Conservation (phyloP, 163 green algal species). For the Volvox carteri region DNA sequence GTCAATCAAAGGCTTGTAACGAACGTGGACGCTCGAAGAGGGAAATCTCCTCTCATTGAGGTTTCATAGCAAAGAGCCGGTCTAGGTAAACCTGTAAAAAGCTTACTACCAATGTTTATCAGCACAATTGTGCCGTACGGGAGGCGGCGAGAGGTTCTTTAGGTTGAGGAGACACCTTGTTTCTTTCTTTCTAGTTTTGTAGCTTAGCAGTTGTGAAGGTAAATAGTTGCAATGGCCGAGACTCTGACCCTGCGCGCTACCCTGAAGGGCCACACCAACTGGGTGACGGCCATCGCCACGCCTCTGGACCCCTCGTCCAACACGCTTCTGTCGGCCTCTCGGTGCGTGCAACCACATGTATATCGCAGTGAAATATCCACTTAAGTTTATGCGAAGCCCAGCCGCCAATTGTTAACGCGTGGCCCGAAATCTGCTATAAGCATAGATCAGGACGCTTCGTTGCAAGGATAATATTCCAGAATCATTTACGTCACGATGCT, state of each 20-base stretch:
- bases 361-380: too few relatives aligned
- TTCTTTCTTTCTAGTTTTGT: not conserved
- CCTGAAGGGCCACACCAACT: constrained; percentile 90
- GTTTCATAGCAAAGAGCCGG: too few relatives aligned
- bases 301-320: constrained; percentile 96
- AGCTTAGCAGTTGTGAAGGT: constrained; percentile 30
- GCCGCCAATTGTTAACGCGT: too few relatives aligned
- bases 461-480: not conserved
- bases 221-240: constrained; percentile 81
- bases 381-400: not conserved
- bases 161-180: too few relatives aligned
- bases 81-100: too few relatives aligned
- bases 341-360: too few relatives aligned
- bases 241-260: constrained; percentile 88
- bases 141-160: not conserved
- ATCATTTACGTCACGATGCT: too few relatives aligned
- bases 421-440: too few relatives aligned
- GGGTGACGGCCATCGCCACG: constrained; percentile 96
- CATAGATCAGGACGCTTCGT: too few relatives aligned
- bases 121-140: not conserved
- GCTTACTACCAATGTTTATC: not conserved
- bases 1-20: too few relatives aligned
- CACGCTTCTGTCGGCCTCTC: constrained; percentile 94
- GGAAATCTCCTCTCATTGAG: too few relatives aligned
- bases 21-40: too few relatives aligned